Evolutionary conservation across 352 stramenopile species (phyloP), one percentile per base, ranked within the genome.

Genomic region (Halophytophthora polymorphica): DNA sequence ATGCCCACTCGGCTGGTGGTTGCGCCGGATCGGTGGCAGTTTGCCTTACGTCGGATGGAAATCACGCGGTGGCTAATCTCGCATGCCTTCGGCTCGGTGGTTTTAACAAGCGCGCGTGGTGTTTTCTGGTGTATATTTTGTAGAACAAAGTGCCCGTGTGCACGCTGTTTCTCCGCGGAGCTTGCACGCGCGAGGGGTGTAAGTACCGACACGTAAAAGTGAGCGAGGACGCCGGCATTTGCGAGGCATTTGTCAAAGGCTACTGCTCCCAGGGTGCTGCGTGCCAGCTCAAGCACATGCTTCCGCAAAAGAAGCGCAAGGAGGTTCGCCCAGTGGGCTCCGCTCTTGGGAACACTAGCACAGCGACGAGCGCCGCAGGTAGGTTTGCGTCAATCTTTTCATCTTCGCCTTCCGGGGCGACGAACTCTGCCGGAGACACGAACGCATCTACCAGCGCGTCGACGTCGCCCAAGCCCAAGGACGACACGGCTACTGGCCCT

Each of bases 121-220:
- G 37, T 42, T 43, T 60, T 36, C 12, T 58, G 52, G 61, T 38
- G 33, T 10, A 18, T 64, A 29, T 22, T 46, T 53, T 29, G 35
- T 42, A 91, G 80, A 91, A 88, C 61, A 91, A 91, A 69, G 83
- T 88, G 64, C 83, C 80, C 0, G 83, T 90, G 50, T 93, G 83
- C 50, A 77, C 68, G 50, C 65, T 89, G 64, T 93, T 93, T 48
- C 70, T 93, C 2, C 75, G 78, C 40, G 83, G 83, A 44, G 48
- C 64, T 17, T 93, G 83, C 49, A 83, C 78, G 7, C 80, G 80
- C 42, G 83, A 91, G 45, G 64, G 67, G 47, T 93, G 83, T 49
- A 84, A 75, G 21, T 93, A 89, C 51, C 80, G 72, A 23, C 83
- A 93, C 50, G 77, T 93, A 15, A 93, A 93, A 66, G 83, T 93